phyloP scores from a whole-genome alignment of 768 basidiomycete genomes.

The Phlebiopsis flavidoalba region DNA sequence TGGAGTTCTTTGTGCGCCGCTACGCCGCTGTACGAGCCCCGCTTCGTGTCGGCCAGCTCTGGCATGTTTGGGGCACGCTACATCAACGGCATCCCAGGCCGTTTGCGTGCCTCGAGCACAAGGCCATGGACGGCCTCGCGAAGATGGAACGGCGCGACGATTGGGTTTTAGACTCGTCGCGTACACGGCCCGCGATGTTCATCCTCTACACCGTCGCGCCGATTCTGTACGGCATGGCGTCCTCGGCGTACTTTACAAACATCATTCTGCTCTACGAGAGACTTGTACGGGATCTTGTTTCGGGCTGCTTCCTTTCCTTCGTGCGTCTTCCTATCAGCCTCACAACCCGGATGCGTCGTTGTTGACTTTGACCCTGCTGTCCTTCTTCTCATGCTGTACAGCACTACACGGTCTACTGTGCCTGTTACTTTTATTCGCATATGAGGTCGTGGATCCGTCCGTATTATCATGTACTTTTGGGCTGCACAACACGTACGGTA shows the following conservation, averaged over 20 bases:
- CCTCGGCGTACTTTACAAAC: slow-evolving; percentile 75
- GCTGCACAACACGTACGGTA: slow-evolving; percentile 70
- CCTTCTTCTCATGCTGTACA: slow-evolving; percentile 31
- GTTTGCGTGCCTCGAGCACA: slow-evolving; percentile 58
- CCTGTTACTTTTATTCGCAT: slow-evolving; percentile 86
- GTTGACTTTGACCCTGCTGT: no score
- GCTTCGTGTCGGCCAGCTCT: slow-evolving; percentile 25
- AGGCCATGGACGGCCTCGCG: slow-evolving; percentile 59
- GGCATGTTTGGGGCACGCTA: slow-evolving; percentile 76
- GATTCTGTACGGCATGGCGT: slow-evolving; percentile 80
- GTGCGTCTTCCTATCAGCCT: slow-evolving; percentile 31
- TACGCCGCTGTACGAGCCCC: slow-evolving; percentile 87
- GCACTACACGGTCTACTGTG: slow-evolving; percentile 86
- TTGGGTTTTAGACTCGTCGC: slow-evolving; percentile 42
- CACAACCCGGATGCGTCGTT: neutral
- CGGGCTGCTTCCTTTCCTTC: slow-evolving; percentile 58
- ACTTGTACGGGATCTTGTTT: slow-evolving; percentile 84
- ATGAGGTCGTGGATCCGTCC: slow-evolving; percentile 61
- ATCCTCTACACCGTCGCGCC: slow-evolving; percentile 84
- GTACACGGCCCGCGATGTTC: slow-evolving; percentile 65
- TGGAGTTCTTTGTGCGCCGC: slow-evolving; percentile 73
- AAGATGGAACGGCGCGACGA: slow-evolving; percentile 68
- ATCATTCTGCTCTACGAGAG: slow-evolving; percentile 80
- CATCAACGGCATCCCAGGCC: slow-evolving; percentile 72
- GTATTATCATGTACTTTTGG: slow-evolving; percentile 86